These are phyloP conservation scores for Prunus campanulata DNA, from an alignment of 306 rosid species.

Conservation along the genomic window DNA sequence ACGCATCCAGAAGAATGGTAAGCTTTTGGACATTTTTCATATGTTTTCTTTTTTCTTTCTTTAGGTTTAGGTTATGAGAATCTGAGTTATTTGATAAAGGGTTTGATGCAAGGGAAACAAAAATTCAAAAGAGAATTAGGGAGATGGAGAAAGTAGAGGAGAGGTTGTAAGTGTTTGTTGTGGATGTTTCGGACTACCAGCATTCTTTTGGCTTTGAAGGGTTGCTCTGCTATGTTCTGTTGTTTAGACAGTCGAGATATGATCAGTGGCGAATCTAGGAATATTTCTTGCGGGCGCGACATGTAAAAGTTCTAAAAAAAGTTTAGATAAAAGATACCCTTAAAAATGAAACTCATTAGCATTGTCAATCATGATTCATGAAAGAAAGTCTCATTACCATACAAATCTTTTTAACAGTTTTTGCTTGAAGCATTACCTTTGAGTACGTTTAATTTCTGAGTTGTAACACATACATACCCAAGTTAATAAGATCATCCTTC, in stretches of 20 bases:
- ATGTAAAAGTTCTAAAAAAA: too few relatives aligned
- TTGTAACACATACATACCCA: too few relatives aligned
- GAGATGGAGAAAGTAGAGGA: slow-evolving; percentile 31
- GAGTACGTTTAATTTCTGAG: too few relatives aligned
- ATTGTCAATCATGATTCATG: too few relatives aligned
- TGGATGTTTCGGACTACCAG: slow-evolving; percentile 44
- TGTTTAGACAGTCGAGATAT: slow-evolving; percentile 38
- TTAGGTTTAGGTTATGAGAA: background rate
- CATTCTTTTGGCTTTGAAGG: slow-evolving; percentile 35
- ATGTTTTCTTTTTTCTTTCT: background rate
- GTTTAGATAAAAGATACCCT: too few relatives aligned
- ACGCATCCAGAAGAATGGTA: slow-evolving; percentile 31
- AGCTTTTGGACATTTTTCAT: background rate
- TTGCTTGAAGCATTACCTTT: too few relatives aligned
- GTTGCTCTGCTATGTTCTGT: slow-evolving; percentile 40
- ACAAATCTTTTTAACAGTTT: too few relatives aligned
- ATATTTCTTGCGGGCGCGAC: too few relatives aligned
- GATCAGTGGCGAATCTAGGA: background rate
- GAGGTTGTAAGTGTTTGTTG: slow-evolving; percentile 27
- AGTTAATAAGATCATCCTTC: too few relatives aligned
- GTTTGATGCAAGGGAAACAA: slow-evolving; percentile 29
- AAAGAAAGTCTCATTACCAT: too few relatives aligned
- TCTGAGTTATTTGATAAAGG: too few relatives aligned
- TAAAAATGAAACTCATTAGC: too few relatives aligned
- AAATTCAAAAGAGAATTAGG: slow-evolving; percentile 30